A percentile compares a stretch with the other conserved stretches of the same genome.
Evolutionary conservation across 345 rosid species (phyloP).

Genomic region (Hypericum perforatum): DNA sequence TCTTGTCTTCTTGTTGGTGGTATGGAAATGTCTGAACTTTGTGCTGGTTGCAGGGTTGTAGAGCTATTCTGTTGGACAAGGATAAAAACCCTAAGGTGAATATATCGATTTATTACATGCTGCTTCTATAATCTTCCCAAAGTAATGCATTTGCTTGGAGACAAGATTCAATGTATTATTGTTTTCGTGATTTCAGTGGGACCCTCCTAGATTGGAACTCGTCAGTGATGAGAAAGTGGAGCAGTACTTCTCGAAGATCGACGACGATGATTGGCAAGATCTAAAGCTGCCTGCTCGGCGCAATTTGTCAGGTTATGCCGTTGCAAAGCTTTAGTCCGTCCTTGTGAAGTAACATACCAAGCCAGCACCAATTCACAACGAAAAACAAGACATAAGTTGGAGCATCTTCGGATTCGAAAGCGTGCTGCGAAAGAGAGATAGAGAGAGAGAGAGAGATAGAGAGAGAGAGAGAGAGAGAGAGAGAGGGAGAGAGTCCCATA

Average conservation of each 20-base stretch:
- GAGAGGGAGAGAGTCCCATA: too few relatives aligned
- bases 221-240: slow-evolving; percentile 48
- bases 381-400: too few relatives aligned
- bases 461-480: too few relatives aligned
- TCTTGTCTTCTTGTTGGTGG: background rate
- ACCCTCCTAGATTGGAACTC: slow-evolving; percentile 58
- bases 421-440: too few relatives aligned
- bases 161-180: background rate
- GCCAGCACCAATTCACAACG: too few relatives aligned
- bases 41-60: slow-evolving; percentile 60
- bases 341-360: too few relatives aligned
- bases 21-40: background rate
- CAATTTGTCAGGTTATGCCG: slow-evolving; percentile 41
- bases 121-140: slow-evolving; percentile 1
- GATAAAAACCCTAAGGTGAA: slow-evolving; percentile 76
- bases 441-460: too few relatives aligned
- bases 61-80: slow-evolving; percentile 80
- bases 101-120: background rate
- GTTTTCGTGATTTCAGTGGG: slow-evolving; percentile 42
- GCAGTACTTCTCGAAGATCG: slow-evolving; percentile 46
- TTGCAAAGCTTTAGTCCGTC: slow-evolving; percentile 51
- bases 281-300: slow-evolving; percentile 48
- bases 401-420: too few relatives aligned
- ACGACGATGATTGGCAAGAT: slow-evolving; percentile 57
- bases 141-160: background rate